Percentiles rank a stretch among this genome's conserved stretches.
Evolutionary conservation across 75 land plant genomes (phyloP).

Genomic region (Azolla pinnata): DNA sequence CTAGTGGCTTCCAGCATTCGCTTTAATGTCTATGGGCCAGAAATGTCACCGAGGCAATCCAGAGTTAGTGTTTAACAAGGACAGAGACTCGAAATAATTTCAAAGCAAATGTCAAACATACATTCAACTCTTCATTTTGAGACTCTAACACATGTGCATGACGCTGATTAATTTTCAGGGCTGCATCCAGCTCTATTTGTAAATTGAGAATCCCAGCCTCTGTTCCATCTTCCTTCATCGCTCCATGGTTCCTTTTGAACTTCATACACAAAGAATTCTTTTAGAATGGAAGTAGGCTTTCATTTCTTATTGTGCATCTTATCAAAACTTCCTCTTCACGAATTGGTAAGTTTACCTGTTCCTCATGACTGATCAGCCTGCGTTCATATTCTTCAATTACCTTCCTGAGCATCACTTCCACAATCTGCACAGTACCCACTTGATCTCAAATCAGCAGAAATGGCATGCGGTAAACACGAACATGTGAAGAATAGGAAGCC

Average conservation of each 20-base stretch:
- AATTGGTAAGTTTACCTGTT: slow-evolving; percentile 26
- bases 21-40: not conserved
- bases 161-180: not conserved
- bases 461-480: slow-evolving; percentile 1
- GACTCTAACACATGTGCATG: not conserved
- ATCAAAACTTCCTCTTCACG: not conserved
- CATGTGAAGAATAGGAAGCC: slow-evolving; percentile 1
- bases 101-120: not conserved
- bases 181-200: not conserved
- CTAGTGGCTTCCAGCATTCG: not conserved
- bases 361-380: slow-evolving; percentile 37
- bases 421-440: slow-evolving; percentile 28
- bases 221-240: not conserved
- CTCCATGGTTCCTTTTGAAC: not conserved
- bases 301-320: not conserved
- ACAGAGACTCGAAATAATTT: not conserved
- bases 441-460: not conserved
- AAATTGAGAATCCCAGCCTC: not conserved
- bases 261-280: not conserved
- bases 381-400: slow-evolving; percentile 62
- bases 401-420: slow-evolving; percentile 56
- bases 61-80: not conserved
- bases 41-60: not conserved
- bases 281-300: not conserved
- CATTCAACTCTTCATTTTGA: slow-evolving; percentile 1